Evolutionary conservation across 371 early-diverging fungal genomes (phyloP), one percentile per base, ranked within the genome.

Genomic region (Pancytospora philotis): DNA sequence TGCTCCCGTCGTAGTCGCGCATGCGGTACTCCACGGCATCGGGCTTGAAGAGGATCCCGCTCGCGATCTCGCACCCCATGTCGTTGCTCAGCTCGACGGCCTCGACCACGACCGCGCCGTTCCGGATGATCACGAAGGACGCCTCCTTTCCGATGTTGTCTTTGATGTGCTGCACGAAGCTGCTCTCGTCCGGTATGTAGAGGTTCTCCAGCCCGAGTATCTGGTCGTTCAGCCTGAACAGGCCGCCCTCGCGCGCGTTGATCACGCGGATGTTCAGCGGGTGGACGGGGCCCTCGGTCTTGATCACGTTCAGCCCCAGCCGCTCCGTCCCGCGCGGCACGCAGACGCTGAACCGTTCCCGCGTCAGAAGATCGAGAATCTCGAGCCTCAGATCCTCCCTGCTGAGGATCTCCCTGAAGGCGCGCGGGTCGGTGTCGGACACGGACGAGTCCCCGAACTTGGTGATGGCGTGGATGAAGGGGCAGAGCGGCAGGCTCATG

Each of bases 241-340:
- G 59, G 31, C 8, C 25, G 22, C 48, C 30, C 22, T 36, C 38
- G 6, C 8, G 35, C 6, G 30, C 38, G 10, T 6, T 8, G 13
- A 59, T 59, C 6, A 39, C 30, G 6, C 30, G 27, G 10, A 59
- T 59, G 8, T 39, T 39, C 27, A 59, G 8, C 10, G 8, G 27
- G 6, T 6, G 19, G 6, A 49, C 6, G 6, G 8, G 19, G 19
- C 19, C 27, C 8, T 19, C 27, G 8, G 34, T 13, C 30, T 59
- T 36, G n/a, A 59, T 36, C 6, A 59, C 59, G 22, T 59, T 59
- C 48, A 59, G 35, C 8, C 38, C 38, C 6, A 59, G 59, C 59
- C 48, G 35, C 8, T 6, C 6, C 6, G 59, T 59, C 8, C 59
- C 35, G 10, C 25, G 35, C 6, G 59, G 59, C 8, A 59, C 48